Conservation (phyloP, 176 grass and related monocot species). For the Oryza brachyantha region DNA sequence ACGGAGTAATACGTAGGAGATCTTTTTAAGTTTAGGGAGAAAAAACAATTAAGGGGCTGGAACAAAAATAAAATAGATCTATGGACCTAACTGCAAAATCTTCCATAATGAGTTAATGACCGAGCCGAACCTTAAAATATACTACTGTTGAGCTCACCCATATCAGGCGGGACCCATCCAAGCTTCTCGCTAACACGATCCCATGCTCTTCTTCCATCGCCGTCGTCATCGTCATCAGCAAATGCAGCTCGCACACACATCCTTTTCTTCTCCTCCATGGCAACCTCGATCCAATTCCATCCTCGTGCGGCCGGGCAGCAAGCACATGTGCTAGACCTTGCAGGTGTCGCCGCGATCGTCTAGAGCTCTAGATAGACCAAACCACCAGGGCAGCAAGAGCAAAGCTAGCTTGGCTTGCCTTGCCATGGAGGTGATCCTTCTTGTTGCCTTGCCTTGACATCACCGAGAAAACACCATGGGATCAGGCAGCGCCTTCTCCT, state of each 20-base stretch:
- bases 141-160: neutral
- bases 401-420: neutral
- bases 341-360: neutral
- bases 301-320: neutral
- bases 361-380: too few relatives aligned
- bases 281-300: neutral
- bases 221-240: neutral
- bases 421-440: constrained; percentile 17
- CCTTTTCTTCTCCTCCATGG: constrained; percentile 40
- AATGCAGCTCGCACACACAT: constrained; percentile 9
- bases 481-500: constrained; percentile 5
- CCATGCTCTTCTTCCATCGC: neutral
- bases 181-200: neutral
- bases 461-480: constrained; percentile 24
- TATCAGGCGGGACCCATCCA: neutral
- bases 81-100: neutral
- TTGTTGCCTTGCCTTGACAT: constrained; percentile 9
- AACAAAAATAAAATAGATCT: neutral
- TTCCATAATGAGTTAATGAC: neutral
- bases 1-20: too few relatives aligned
- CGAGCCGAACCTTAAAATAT: neutral
- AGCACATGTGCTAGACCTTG: constrained; percentile 25
- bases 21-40: too few relatives aligned
- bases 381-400: too few relatives aligned
- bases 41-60: neutral